These are phyloP conservation scores for Daldinia concentrica DNA, from an alignment of 495 filamentous ascomycete species.

Conservation along the genomic window DNA sequence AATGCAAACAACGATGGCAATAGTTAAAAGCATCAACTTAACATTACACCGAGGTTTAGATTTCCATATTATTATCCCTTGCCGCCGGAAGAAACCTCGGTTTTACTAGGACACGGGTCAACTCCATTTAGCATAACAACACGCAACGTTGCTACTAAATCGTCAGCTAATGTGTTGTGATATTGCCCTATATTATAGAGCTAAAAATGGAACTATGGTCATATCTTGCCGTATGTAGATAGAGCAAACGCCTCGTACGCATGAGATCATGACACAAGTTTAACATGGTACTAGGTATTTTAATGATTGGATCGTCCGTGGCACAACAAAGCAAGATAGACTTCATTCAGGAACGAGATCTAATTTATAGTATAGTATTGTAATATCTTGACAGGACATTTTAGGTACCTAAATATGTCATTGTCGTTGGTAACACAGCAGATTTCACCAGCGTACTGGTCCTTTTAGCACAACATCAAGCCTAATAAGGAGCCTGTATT, in stretches of 20 bases:
- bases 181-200: slow-evolving; percentile 4
- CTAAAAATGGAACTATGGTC: slow-evolving; percentile 3
- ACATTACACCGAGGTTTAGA: slow-evolving; percentile 12
- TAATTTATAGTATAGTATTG: neutral
- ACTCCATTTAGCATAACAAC: slow-evolving; percentile 22
- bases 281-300: slow-evolving; percentile 9
- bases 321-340: slow-evolving; percentile 4
- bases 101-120: slow-evolving; percentile 13
- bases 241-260: slow-evolving; percentile 25
- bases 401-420: neutral
- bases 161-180: slow-evolving; percentile 17
- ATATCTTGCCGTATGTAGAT: slow-evolving; percentile 1
- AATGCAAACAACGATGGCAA: slow-evolving; percentile 25
- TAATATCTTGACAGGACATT: neutral
- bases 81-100: slow-evolving; percentile 20
- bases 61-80: slow-evolving; percentile 32
- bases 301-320: slow-evolving; percentile 8
- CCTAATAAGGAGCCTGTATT: neutral
- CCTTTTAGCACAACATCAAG: slow-evolving; percentile 4
- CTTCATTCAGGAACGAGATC: slow-evolving; percentile 1
- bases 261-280: neutral
- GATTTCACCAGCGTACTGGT: neutral
- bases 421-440: slow-evolving; percentile 6
- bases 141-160: slow-evolving; percentile 16
- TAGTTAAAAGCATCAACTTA: slow-evolving; percentile 21